Conservation (phyloP, 2,329 filamentous ascomycete genomes). For the Podosphaera leucotricha region DNA sequence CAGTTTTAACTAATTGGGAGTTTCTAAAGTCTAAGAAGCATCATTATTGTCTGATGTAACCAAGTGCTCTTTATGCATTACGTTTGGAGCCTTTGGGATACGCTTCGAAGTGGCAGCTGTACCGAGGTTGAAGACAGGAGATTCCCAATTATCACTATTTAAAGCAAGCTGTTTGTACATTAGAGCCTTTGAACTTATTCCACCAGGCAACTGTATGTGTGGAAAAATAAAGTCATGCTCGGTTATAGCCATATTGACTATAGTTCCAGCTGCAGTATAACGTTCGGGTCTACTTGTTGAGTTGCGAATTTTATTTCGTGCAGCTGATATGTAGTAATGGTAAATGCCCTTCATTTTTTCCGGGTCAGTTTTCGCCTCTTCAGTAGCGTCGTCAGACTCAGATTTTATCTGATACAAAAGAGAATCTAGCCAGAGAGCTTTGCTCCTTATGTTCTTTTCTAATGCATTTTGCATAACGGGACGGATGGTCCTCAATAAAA, state of each 20-base stretch:
- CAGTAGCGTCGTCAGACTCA: conserved; percentile 52
- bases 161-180: conserved; percentile 73
- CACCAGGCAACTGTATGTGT: conserved; percentile 61
- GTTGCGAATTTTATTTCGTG: conserved; percentile 49
- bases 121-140: conserved; percentile 76
- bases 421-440: conserved; percentile 51
- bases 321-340: conserved; percentile 54
- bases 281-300: conserved; percentile 53
- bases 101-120: conserved; percentile 46
- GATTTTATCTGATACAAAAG: conserved; percentile 55
- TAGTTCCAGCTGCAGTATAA: conserved; percentile 40
- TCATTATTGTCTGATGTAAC: conserved; percentile 10
- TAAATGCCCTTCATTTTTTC: conserved; percentile 64
- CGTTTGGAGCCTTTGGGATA: conserved; percentile 33
- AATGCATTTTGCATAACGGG: conserved; percentile 69
- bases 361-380: conserved; percentile 41
- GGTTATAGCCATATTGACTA: conserved; percentile 65
- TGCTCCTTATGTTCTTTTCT: conserved; percentile 72
- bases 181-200: conserved; percentile 79
- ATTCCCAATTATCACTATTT: conserved; percentile 88
- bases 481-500: conserved; percentile 63
- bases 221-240: conserved; percentile 85
- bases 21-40: conserved; percentile 11
- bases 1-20: conserved; percentile 6
- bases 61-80: conserved; percentile 28